phyloP scores from a whole-genome alignment of 371 early-diverging fungal species.

The Catenaria anguillulae region DNA sequence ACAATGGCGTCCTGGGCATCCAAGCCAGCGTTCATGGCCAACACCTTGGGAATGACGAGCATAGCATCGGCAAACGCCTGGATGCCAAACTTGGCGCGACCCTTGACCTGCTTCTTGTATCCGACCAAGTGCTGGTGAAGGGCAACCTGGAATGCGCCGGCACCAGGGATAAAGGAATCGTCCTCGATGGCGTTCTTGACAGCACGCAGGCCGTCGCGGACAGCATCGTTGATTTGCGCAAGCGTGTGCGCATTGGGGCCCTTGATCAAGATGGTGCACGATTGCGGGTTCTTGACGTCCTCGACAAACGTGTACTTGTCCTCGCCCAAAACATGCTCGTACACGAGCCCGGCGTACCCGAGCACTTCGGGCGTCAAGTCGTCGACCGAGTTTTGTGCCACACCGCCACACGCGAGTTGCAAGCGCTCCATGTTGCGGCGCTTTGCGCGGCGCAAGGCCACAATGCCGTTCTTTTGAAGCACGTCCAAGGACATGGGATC shows the following conservation, averaged over 20 bases:
- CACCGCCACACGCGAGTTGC: slow-evolving; percentile 93
- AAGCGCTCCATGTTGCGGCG: slow-evolving; percentile 99
- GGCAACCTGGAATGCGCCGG: slow-evolving; percentile 90
- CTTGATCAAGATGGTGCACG: slow-evolving; percentile 94
- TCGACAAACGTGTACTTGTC: slow-evolving; percentile 99
- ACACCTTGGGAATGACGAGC: slow-evolving; percentile 71
- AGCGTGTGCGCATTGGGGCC: slow-evolving; percentile 93
- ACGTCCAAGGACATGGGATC: slow-evolving; percentile 98
- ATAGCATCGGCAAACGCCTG: slow-evolving; percentile 94
- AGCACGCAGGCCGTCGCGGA: slow-evolving; percentile 95
- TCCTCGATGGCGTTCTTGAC: slow-evolving; percentile 97
- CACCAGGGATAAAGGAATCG: slow-evolving; percentile 83
- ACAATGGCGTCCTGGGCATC: slow-evolving; percentile 96
- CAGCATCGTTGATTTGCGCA: slow-evolving; percentile 90
- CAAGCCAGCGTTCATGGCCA: slow-evolving; percentile 91
- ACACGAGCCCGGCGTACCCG: slow-evolving; percentile 88
- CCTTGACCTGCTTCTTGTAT: slow-evolving; percentile 80
- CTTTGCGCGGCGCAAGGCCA: slow-evolving; percentile 98
- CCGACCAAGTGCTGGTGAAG: slow-evolving; percentile 61
- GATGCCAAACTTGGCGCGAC: slow-evolving; percentile 89
- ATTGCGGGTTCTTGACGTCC: slow-evolving; percentile 83
- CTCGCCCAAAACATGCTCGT: slow-evolving; percentile 95
- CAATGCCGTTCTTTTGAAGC: slow-evolving; percentile 87
- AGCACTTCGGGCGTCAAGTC: slow-evolving; percentile 77
- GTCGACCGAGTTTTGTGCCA: slow-evolving; percentile 93